Conservation (phyloP, 2,329 filamentous ascomycete genomes). For the Trichoderma breve region DNA sequence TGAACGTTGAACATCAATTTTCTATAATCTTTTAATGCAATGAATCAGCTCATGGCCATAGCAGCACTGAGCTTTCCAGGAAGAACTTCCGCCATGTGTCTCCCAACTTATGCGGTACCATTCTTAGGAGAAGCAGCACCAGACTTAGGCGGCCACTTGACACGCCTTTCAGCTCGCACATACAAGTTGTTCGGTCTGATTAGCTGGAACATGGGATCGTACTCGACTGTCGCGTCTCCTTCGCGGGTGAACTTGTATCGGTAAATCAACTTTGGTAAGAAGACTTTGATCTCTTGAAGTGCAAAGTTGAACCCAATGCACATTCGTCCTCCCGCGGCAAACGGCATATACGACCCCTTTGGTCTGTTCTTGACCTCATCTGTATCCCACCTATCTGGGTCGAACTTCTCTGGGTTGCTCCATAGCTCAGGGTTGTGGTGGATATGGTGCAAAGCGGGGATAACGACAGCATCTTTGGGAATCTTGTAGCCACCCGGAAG, state of each 20-base stretch:
- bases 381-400: conserved; percentile 57
- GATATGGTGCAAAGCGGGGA: conserved; percentile 51
- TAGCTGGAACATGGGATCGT: conserved; percentile 59
- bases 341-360: conserved; percentile 55
- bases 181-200: conserved; percentile 43
- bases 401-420: conserved; percentile 57
- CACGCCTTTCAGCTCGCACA: conserved; percentile 47
- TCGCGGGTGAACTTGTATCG: conserved; percentile 56
- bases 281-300: conserved; percentile 58
- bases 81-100: background rate
- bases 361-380: conserved; percentile 52
- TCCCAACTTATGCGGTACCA: background rate
- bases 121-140: background rate
- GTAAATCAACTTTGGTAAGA: conserved; percentile 57
- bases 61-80: background rate
- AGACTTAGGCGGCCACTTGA: conserved; percentile 44
- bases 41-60: background rate
- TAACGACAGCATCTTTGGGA: conserved; percentile 50
- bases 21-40: background rate
- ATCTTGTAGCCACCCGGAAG: conserved; percentile 59
- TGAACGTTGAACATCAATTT: background rate
- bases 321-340: conserved; percentile 54
- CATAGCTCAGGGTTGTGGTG: conserved; percentile 55
- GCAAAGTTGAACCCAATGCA: conserved; percentile 67
- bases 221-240: conserved; percentile 51